Conservation (phyloP, 2,329 filamentous ascomycete species). For the Botryotinia globosa region DNA sequence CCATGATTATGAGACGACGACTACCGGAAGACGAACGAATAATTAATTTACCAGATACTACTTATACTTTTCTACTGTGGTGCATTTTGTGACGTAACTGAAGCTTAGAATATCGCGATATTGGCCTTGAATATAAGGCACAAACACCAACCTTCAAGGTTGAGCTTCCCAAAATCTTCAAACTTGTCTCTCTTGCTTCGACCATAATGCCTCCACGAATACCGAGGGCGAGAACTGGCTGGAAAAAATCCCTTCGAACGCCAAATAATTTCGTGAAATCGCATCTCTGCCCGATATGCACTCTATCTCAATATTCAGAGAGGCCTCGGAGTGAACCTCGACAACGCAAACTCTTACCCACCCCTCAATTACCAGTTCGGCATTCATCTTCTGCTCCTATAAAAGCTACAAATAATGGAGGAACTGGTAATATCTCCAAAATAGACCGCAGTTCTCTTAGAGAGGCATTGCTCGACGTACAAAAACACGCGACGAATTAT, state of each 20-base stretch:
- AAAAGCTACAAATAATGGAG: neutral
- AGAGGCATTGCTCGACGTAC: slow-evolving; percentile 54
- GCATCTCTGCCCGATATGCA: slow-evolving; percentile 35
- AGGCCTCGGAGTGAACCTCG: slow-evolving; percentile 16
- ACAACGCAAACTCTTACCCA: slow-evolving; percentile 18
- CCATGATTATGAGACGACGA: slow-evolving; percentile 15
- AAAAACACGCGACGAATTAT: slow-evolving; percentile 58
- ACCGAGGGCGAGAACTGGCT: slow-evolving; percentile 29
- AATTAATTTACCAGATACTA: neutral
- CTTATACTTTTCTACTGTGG: neutral
- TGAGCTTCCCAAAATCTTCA: slow-evolving; percentile 21
- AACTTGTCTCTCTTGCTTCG: slow-evolving; percentile 21
- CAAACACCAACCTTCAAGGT: neutral
- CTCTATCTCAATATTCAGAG: slow-evolving; percentile 21
- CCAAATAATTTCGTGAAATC: slow-evolving; percentile 19
- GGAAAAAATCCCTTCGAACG: slow-evolving; percentile 20
- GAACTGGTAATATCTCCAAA: neutral
- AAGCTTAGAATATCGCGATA: neutral
- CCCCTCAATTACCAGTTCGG: slow-evolving; percentile 17
- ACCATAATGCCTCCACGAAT: slow-evolving; percentile 39
- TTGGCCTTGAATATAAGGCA: slow-evolving; percentile 22
- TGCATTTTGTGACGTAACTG: slow-evolving; percentile 10
- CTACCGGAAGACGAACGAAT: neutral
- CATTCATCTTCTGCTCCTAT: slow-evolving; percentile 22
- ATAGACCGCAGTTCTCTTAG: slow-evolving; percentile 29